A percentile compares a stretch with the other conserved stretches of the same genome.
phyloP scores from a whole-genome alignment of 495 filamentous ascomycete species.

The Baudoinia panamericana region DNA sequence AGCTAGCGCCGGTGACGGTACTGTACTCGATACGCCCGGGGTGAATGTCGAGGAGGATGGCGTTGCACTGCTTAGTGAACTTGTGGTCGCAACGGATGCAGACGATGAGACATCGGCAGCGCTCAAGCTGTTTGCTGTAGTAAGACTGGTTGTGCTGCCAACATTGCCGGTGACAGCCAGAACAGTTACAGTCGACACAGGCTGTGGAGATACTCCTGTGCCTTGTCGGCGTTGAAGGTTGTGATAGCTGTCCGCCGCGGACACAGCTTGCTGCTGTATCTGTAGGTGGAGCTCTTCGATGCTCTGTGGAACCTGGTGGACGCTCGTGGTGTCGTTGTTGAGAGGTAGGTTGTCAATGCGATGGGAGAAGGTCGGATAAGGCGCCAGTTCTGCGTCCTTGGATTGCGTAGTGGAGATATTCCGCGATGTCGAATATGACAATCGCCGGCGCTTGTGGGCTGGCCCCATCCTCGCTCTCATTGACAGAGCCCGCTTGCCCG shows the following conservation, averaged over 20 bases:
- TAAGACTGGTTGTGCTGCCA: slow-evolving; percentile 1
- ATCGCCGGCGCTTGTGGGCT: slow-evolving; percentile 9
- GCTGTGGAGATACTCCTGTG: slow-evolving; percentile 2
- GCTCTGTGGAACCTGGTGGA: slow-evolving; percentile 1
- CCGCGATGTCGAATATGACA: slow-evolving; percentile 1
- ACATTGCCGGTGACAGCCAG: not conserved
- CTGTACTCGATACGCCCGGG: too few relatives aligned
- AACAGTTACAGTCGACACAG: not conserved
- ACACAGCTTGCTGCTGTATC: slow-evolving; percentile 9
- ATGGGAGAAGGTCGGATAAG: slow-evolving; percentile 3
- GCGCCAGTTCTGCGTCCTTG: too few relatives aligned
- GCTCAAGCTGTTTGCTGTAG: too few relatives aligned
- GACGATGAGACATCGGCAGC: not conserved
- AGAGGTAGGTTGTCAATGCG: slow-evolving; percentile 7
- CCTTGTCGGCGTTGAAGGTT: slow-evolving; percentile 6
- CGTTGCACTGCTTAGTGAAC: not conserved
- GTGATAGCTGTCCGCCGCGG: not conserved
- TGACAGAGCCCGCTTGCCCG: too few relatives aligned
- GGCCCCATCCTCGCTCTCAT: slow-evolving; percentile 12
- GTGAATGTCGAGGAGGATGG: too few relatives aligned
- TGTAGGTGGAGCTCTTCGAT: slow-evolving; percentile 18
- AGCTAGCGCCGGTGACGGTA: too few relatives aligned
- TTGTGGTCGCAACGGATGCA: not conserved
- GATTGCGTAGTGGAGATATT: too few relatives aligned
- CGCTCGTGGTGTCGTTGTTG: not conserved